These are phyloP conservation scores for Cenchrus fungigraminus DNA, from an alignment of 176 grass and related monocot species.

Conservation along the genomic window DNA sequence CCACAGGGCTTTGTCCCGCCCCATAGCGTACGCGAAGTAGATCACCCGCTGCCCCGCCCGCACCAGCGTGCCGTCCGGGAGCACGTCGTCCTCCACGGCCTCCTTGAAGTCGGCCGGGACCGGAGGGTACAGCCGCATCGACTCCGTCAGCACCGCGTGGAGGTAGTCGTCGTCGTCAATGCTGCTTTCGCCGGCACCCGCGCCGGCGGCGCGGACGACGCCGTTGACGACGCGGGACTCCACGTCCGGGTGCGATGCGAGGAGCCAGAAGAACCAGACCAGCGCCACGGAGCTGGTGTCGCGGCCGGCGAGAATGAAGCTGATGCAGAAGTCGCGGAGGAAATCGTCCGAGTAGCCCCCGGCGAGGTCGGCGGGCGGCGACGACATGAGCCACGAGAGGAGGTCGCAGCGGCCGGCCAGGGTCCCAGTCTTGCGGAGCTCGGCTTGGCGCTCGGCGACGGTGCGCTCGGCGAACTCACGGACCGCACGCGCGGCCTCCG, in stretches of 20 bases:
- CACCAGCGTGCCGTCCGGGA: constrained; percentile 65
- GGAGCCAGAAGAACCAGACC: constrained; percentile 93
- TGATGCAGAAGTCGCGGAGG: constrained; percentile 91
- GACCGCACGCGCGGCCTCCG: constrained; percentile 42
- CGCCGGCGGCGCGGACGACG: constrained; percentile 37
- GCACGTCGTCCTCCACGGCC: constrained; percentile 71
- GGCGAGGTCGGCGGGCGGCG: not conserved
- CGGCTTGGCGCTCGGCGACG: constrained; percentile 58
- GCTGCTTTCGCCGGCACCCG: not conserved
- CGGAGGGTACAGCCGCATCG: constrained; percentile 83
- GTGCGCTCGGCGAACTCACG: constrained; percentile 62
- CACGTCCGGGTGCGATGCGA: constrained; percentile 53
- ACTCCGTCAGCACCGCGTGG: constrained; percentile 83
- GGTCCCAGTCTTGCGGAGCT: constrained; percentile 53
- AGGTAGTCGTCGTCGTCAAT: constrained; percentile 61
- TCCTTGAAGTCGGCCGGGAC: constrained; percentile 91
- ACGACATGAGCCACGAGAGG: constrained; percentile 64
- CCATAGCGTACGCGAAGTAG: constrained; percentile 83
- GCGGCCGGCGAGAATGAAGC: constrained; percentile 93
- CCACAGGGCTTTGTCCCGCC: constrained; percentile 62
- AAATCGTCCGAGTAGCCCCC: constrained; percentile 68
- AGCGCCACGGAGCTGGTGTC: constrained; percentile 95
- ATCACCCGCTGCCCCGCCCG: constrained; percentile 65
- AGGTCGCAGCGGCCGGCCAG: constrained; percentile 56
- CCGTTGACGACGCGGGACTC: constrained; percentile 66